Conservation (phyloP, 2,329 filamentous ascomycete genomes). For the Neofusicoccum sp. region DNA sequence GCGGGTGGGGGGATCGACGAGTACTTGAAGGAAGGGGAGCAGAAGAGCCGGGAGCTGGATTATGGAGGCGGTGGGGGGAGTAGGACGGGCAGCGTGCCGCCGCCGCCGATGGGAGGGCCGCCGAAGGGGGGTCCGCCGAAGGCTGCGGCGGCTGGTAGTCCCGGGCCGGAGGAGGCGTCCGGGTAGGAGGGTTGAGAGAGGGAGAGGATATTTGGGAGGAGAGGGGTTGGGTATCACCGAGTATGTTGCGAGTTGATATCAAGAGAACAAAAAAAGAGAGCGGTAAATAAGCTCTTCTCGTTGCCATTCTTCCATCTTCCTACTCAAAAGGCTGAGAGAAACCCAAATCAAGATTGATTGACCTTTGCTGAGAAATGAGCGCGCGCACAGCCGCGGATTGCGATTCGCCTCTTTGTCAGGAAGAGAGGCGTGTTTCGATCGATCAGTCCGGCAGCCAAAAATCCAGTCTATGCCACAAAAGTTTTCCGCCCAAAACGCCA, state of each 20-base stretch:
- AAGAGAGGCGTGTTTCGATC: not conserved
- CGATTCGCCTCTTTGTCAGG: not conserved
- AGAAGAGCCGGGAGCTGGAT: constrained; percentile 47
- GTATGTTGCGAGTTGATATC: not conserved
- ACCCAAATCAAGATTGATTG: not conserved
- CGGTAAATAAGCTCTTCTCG: not conserved
- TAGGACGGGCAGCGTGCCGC: constrained; percentile 35
- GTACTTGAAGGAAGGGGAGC: constrained; percentile 50
- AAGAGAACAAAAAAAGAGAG: not conserved
- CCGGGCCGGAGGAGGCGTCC: not conserved
- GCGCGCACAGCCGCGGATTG: not conserved
- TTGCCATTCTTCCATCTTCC: constrained; percentile 2
- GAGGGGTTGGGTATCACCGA: too few species aligned
- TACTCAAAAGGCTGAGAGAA: not conserved
- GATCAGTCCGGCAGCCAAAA: not conserved
- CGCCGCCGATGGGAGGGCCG: constrained; percentile 39
- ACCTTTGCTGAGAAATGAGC: not conserved
- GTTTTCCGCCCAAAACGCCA: constrained; percentile 2
- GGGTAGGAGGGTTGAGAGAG: not conserved
- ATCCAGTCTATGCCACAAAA: constrained; percentile 1
- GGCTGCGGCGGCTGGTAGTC: constrained; percentile 28
- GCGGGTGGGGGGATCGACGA: constrained; percentile 42
- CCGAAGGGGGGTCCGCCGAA: constrained; percentile 36
- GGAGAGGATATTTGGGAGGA: too few species aligned
- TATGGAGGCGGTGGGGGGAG: constrained; percentile 31